phyloP scores from a whole-genome alignment of 257 asterid species.

The Nicotiana paniculata region DNA sequence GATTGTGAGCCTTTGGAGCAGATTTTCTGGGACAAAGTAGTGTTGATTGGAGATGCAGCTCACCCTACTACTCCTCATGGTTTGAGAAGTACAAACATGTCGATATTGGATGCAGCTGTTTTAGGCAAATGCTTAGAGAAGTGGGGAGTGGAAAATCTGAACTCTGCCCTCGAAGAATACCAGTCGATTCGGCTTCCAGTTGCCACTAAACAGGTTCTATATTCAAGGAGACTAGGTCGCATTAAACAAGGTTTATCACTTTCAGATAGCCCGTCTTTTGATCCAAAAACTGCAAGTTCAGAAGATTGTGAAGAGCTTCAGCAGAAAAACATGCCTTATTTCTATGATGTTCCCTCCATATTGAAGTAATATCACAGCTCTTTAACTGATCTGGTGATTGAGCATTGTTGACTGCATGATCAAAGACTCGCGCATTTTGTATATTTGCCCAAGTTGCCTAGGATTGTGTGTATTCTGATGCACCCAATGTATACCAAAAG shows the following conservation, averaged over 20 bases:
- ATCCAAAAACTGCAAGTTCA: slow-evolving; percentile 33
- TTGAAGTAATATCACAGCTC: slow-evolving; percentile 11
- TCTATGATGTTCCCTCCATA: slow-evolving; percentile 39
- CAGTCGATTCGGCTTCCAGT: slow-evolving; percentile 55
- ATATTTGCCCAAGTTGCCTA: neutral
- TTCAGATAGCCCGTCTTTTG: slow-evolving; percentile 36
- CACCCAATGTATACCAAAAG: neutral
- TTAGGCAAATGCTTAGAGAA: slow-evolving; percentile 69
- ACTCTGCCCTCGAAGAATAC: slow-evolving; percentile 54
- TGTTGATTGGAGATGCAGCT: slow-evolving; percentile 83
- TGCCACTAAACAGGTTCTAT: slow-evolving; percentile 46
- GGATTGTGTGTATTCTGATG: neutral
- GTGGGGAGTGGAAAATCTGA: slow-evolving; percentile 43
- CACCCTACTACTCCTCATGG: slow-evolving; percentile 95
- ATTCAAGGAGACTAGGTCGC: slow-evolving; percentile 60
- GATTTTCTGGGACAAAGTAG: slow-evolving; percentile 65
- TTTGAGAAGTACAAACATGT: slow-evolving; percentile 92
- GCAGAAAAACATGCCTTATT: slow-evolving; percentile 58
- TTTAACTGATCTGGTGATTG: neutral
- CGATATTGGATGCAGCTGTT: slow-evolving; percentile 72
- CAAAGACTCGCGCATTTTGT: neutral
- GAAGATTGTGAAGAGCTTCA: slow-evolving; percentile 48
- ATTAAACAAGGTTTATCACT: slow-evolving; percentile 55
- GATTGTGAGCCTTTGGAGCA: slow-evolving; percentile 59
- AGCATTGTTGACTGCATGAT: neutral